Base-by-base conservation (phyloP, 352 stramenopile species). In the Pythium myriotylum region DNA sequence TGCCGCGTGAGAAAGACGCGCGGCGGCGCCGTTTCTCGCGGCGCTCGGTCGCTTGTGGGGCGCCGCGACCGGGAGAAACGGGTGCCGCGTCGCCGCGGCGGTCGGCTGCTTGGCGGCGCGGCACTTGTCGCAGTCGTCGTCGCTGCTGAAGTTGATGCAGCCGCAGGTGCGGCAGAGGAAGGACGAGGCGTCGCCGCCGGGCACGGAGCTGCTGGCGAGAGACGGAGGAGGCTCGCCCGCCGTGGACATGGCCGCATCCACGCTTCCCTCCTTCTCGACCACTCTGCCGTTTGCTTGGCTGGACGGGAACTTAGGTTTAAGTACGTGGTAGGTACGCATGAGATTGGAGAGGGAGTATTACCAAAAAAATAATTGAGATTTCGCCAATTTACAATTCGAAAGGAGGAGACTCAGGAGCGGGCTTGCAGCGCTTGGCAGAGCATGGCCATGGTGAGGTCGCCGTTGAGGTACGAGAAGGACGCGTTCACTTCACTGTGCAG, bases 371-470 rank as follows among this genome's bases (percentile, higher is more conserved):
- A 35, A 35, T 35, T 10, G 29, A n/a, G 17, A 43, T 43, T 20
- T 6, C 33, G 33, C 8, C 13, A 43, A 43, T 43, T 43, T 43
- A 43, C 13, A 20, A 43, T 43, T 43, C 3, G 37, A 43, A 6
- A 10, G 29, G 23, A 52, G 2, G 14, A 10, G 22, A 19, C 7
- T 43, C 43, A 3, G 22, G 9, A 5, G 43, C 20, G 12, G 33
- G 51, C 52, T 46, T 79, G 67, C 7, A 87, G 67, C 22, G 81
- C 62, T 22, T 76, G 62, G 65, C 75, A 84, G 14, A 84, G 50
- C 20, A 87, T 75, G 54, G 81, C 73, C 65, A 84, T 83, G 51
- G 81, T 66, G 49, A 88, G 48, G 62, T 88, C 78, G 37, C 78
- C 78, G 48, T 88, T 88, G 56, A 84, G 56, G 66, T 77, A 81